Evolutionary conservation across 2,329 filamentous ascomycete species (phyloP).

Genomic region (Xylariomycetidae sp.): DNA sequence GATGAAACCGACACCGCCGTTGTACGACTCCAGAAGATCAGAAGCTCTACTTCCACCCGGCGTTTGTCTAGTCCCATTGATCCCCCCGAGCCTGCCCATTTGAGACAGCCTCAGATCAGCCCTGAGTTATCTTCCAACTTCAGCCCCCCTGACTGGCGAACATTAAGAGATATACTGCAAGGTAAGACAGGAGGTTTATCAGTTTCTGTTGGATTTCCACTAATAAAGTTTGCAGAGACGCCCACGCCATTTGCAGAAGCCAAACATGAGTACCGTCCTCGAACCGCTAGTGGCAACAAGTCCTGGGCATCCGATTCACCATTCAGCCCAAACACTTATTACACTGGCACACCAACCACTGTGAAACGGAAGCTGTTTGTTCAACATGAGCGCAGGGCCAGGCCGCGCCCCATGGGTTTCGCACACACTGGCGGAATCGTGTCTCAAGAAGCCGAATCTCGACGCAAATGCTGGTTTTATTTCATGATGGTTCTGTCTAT

Average conservation of each 20-base stretch:
- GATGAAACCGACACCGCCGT: slow-evolving; percentile 18
- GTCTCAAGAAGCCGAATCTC: too few relatives aligned
- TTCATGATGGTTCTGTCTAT: slow-evolving; percentile 34
- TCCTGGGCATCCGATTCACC: slow-evolving; percentile 1
- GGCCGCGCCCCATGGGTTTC: too few relatives aligned
- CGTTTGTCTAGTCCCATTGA: slow-evolving; percentile 4
- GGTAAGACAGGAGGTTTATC: slow-evolving; percentile 9
- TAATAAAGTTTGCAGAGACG: slow-evolving; percentile 8
- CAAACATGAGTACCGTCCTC: not conserved
- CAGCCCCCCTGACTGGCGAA: slow-evolving; percentile 3
- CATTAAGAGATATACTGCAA: slow-evolving; percentile 3
- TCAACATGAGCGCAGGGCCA: not conserved
- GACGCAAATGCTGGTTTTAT: slow-evolving; percentile 34
- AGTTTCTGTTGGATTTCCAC: not conserved
- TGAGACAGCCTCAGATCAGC: slow-evolving; percentile 3
- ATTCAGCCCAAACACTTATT: not conserved
- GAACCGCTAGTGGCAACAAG: not conserved
- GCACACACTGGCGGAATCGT: too few relatives aligned
- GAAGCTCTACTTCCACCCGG: slow-evolving; percentile 7
- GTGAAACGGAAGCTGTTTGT: not conserved
- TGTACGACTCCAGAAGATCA: slow-evolving; percentile 10
- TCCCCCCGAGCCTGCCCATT: slow-evolving; percentile 6
- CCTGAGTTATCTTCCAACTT: slow-evolving; percentile 10
- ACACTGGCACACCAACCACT: slow-evolving; percentile 1
- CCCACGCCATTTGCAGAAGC: slow-evolving; percentile 9